Evolutionary conservation across 78 protist genomes (phyloP).

Genomic region (Cavenderia fasciculata): DNA sequence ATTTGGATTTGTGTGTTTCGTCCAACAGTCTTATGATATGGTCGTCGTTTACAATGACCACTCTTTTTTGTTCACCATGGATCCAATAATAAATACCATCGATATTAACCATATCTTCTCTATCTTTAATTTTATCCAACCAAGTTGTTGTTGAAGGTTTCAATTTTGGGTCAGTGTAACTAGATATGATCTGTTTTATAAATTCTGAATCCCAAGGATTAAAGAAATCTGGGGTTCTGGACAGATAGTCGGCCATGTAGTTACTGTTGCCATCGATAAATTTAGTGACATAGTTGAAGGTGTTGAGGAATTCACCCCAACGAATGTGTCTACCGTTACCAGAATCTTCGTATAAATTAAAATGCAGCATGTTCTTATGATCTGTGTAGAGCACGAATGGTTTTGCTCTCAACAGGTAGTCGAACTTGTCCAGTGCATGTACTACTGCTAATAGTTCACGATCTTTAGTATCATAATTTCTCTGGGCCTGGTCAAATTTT

Average conservation of each 20-base stretch:
- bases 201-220: neutral
- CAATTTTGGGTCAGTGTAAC: neutral
- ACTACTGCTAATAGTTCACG: neutral
- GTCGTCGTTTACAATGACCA: neutral
- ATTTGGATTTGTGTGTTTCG: neutral
- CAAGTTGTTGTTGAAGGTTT: neutral
- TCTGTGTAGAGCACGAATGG: neutral
- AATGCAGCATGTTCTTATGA: neutral
- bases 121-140: neutral
- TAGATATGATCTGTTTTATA: neutral
- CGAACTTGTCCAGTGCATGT: neutral
- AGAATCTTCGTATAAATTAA: too few relatives aligned
- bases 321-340: too few relatives aligned
- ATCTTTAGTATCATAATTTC: neutral
- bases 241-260: neutral
- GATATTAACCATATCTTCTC: neutral
- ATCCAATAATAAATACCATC: neutral
- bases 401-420: neutral
- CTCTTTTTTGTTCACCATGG: neutral
- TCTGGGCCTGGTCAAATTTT: neutral
- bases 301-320: neutral
- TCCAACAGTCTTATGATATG: neutral
- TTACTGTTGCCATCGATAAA: neutral
- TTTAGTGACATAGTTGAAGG: neutral
- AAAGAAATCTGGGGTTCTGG: neutral